Base-by-base conservation (phyloP, 257 asterid genomes). In the Marsdenia floribunda region DNA sequence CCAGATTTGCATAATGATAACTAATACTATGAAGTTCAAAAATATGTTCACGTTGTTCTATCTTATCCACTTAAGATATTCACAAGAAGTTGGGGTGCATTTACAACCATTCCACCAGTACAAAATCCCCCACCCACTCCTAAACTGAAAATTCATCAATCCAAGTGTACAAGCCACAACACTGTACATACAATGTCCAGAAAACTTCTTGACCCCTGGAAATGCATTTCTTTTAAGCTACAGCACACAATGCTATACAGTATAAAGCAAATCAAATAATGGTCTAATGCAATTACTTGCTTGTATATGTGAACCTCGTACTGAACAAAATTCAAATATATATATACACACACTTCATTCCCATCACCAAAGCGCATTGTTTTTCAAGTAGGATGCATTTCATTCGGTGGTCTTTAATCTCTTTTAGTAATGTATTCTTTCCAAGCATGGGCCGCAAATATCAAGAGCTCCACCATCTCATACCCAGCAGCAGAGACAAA, bases 401-500 rank as follows among this genome's bases (percentile, higher is more conserved):
- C 24, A 24, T 47, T 12, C 2, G 9, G 58, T 42, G n/a, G 54
- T 72, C 47, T 73, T 71, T 50, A 33, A 29, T 49, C 21, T 59
- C 61, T 70, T 33, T 44, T 21, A n/a, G 82, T 59, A 33, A 73
- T 60, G 44, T 38, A 47, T 59, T 78, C 88, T 82, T 88, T 93
- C 76, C 87, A 81, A 71, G 83, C 53, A 52, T 82, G 88, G 49
- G 97, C 91, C 58, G 90, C 89, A 73, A 91, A 84, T 44, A 89
- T 80, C 88, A 90, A 80, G 78, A 93, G 97, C 86, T 93, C 97
- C 78, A 93, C 92, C 96, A 93, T 91, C 85, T 93, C 97, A 75
- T 82, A 82, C 33, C 97, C 98, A 60, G 94, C 96, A 61, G 92
- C 97, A 37, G 97, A 88, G 74, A 93, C 97, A 73, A 93, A 86